These are phyloP conservation scores for Zangia roseola DNA, from an alignment of 768 basidiomycete species.

Conservation along the genomic window DNA sequence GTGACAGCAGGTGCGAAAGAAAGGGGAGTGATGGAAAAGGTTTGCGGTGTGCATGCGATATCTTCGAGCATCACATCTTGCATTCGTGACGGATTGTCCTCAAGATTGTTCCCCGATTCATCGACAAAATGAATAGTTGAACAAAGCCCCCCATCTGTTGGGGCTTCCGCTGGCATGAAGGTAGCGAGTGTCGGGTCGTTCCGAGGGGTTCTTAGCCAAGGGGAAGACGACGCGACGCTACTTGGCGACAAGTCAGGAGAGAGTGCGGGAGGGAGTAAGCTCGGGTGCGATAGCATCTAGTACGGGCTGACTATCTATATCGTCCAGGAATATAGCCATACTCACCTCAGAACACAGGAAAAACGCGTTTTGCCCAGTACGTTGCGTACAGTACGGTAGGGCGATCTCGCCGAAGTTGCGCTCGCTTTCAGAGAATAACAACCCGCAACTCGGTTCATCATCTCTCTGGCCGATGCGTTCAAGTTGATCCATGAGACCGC, in stretches of 20 bases:
- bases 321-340: neutral
- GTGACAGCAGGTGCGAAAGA: neutral
- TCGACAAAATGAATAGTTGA: conserved; percentile 10
- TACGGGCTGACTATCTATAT: neutral
- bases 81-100: conserved; percentile 8
- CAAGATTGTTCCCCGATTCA: conserved; percentile 11
- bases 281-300: conserved; percentile 2
- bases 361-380: neutral
- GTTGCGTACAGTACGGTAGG: neutral
- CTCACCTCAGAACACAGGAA: conserved; percentile 7
- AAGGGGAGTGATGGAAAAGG: neutral
- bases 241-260: conserved; percentile 28
- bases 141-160: neutral
- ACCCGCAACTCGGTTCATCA: conserved; percentile 7
- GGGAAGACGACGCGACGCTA: conserved; percentile 23
- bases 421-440: conserved; percentile 1
- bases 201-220: conserved; percentile 20
- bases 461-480: neutral
- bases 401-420: neutral
- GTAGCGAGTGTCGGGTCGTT: neutral
- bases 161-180: neutral
- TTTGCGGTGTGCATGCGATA: conserved; percentile 13
- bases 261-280: conserved; percentile 11
- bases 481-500: neutral
- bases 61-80: conserved; percentile 20